phyloP scores from a whole-genome alignment of 1,139 yeast species.

The Yamadazyma conglobata region DNA sequence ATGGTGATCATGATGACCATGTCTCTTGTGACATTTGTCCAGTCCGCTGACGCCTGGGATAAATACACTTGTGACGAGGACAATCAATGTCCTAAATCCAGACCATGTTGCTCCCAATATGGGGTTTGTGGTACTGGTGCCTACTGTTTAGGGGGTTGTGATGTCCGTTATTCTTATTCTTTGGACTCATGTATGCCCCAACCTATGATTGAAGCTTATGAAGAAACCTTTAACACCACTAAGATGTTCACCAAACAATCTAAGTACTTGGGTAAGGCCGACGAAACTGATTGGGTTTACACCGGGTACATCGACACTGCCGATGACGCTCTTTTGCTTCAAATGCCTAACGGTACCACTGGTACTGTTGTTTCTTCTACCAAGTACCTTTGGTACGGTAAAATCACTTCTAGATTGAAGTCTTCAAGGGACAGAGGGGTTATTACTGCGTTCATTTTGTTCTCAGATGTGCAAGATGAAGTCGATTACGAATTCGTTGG shows the following conservation, averaged over 20 bases:
- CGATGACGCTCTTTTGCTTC: conserved; percentile 56
- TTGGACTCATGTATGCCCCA: conserved; percentile 66
- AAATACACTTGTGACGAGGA: conserved; percentile 45
- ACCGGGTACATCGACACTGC: conserved; percentile 60
- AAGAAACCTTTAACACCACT: conserved; percentile 34
- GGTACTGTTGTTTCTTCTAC: conserved; percentile 85
- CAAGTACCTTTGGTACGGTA: conserved; percentile 84
- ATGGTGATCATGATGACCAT: conserved; percentile 8
- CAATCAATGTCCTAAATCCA: conserved; percentile 59
- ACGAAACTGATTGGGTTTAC: conserved; percentile 69
- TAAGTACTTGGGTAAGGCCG: conserved; percentile 66
- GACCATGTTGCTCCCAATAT: conserved; percentile 81
- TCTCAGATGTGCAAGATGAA: conserved; percentile 87
- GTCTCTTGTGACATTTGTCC: conserved; percentile 9
- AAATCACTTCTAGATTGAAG: conserved; percentile 63
- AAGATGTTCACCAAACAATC: conserved; percentile 29
- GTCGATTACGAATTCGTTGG: conserved; percentile 88
- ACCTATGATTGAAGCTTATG: conserved; percentile 37
- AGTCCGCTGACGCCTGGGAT: conserved; percentile 15
- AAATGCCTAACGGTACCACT: conserved; percentile 75
- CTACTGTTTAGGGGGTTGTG: conserved; percentile 80
- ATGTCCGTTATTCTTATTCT: conserved; percentile 61
- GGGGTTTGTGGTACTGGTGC: conserved; percentile 86
- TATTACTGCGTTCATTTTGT: conserved; percentile 78
- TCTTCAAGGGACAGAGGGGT: conserved; percentile 80